These are phyloP conservation scores for Trichoderma harzianum DNA, from an alignment of 2,329 filamentous ascomycete genomes.

Conservation along the genomic window DNA sequence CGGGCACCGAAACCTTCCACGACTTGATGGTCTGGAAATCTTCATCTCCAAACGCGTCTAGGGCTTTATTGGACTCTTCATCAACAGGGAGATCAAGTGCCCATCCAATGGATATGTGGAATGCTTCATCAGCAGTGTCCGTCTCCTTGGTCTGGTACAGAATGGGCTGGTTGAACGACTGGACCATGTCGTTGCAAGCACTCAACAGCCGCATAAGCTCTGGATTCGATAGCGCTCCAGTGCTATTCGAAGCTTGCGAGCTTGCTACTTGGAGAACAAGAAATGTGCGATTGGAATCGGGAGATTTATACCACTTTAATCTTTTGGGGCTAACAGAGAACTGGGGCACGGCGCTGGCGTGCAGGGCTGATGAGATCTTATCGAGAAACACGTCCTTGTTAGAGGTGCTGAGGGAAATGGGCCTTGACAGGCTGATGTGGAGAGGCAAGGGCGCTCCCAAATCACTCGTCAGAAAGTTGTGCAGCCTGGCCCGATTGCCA, in stretches of 20 bases:
- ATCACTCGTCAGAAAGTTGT: slow-evolving; percentile 72
- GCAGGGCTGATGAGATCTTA: slow-evolving; percentile 45
- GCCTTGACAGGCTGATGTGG: slow-evolving; percentile 86
- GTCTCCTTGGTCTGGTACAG: slow-evolving; percentile 55
- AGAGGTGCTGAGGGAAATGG: slow-evolving; percentile 70
- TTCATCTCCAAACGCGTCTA: slow-evolving; percentile 25
- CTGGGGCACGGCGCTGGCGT: slow-evolving; percentile 23
- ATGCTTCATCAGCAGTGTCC: slow-evolving; percentile 44
- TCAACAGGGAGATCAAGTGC: slow-evolving; percentile 54
- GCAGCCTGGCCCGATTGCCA: slow-evolving; percentile 43
- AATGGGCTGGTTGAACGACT: slow-evolving; percentile 60
- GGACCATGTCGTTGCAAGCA: slow-evolving; percentile 62
- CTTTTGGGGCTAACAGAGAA: slow-evolving; percentile 40
- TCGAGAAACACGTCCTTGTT: slow-evolving; percentile 67
- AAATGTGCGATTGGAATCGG: slow-evolving; percentile 71
- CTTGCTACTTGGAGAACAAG: slow-evolving; percentile 66
- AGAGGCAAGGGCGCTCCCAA: slow-evolving; percentile 75
- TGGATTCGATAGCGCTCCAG: slow-evolving; percentile 39
- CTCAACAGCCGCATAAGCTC: slow-evolving; percentile 61
- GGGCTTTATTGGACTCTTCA: slow-evolving; percentile 32
- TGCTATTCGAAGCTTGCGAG: slow-evolving; percentile 21
- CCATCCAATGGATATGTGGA: slow-evolving; percentile 92
- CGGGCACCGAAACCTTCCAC: slow-evolving; percentile 53
- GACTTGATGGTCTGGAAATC: slow-evolving; percentile 32
- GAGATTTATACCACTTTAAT: slow-evolving; percentile 51